Evolutionary conservation across 805 yeast genomes (phyloP).

Genomic region (Cyberlindnera mississippiensis): DNA sequence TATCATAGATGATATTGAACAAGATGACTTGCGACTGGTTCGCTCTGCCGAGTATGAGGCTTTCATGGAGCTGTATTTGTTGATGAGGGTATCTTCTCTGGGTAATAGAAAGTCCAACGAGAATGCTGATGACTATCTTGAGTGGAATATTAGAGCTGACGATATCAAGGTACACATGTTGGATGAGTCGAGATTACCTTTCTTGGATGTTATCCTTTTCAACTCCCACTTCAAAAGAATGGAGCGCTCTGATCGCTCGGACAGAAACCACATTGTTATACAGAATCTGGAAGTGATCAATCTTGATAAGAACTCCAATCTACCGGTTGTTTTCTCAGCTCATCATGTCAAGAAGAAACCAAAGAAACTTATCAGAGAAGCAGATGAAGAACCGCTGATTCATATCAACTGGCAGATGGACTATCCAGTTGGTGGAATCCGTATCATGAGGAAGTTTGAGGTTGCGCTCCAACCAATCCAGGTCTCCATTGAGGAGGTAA

Average conservation of each 20-base stretch:
- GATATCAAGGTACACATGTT: conserved; percentile 70
- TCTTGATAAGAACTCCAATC: conserved; percentile 49
- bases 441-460: conserved; percentile 65
- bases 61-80: conserved; percentile 38
- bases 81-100: conserved; percentile 41
- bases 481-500: conserved; percentile 66
- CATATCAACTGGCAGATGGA: conserved; percentile 71
- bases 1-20: conserved; percentile 45
- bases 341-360: conserved; percentile 10
- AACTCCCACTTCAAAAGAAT: conserved; percentile 56
- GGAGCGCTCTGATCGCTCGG: conserved; percentile 63
- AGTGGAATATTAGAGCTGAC: conserved; percentile 64
- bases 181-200: conserved; percentile 54
- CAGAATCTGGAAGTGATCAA: conserved; percentile 67
- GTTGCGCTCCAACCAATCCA: conserved; percentile 62
- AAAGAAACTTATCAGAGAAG: conserved; percentile 18
- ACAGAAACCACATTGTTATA: conserved; percentile 55
- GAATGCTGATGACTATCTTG: conserved; percentile 39
- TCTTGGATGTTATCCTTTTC: conserved; percentile 66
- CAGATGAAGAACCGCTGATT: conserved; percentile 33
- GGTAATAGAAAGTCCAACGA: conserved; percentile 29
- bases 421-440: conserved; percentile 85
- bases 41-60: conserved; percentile 35
- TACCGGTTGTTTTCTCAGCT: conserved; percentile 63
- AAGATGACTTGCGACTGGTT: conserved; percentile 40